Percentiles rank a stretch among this genome's conserved stretches.
Evolutionary conservation across 2,329 filamentous ascomycete genomes (phyloP).

Genomic region (Pseudodiploospora longispora): DNA sequence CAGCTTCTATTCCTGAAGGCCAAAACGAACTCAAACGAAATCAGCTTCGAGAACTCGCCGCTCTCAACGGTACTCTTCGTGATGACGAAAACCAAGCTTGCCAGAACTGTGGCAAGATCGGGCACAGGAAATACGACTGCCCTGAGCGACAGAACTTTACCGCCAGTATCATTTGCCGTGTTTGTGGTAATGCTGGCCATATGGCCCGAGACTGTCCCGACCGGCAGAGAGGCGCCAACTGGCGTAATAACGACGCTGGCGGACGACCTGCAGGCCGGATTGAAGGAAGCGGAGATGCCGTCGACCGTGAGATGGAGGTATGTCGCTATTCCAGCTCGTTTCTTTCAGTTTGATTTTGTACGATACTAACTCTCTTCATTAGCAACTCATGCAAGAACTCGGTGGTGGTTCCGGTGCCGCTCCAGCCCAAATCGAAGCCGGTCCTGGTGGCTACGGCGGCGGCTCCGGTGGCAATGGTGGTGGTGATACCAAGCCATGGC

Average conservation of each 20-base stretch:
- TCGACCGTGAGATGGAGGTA: constrained; percentile 93
- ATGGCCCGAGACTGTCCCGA: constrained; percentile 98
- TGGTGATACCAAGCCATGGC: constrained; percentile 73
- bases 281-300: constrained; percentile 65
- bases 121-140: constrained; percentile 97
- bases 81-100: constrained; percentile 99
- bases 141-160: constrained; percentile 97
- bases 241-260: constrained; percentile 68
- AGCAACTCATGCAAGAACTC: constrained; percentile 98
- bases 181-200: constrained; percentile 95
- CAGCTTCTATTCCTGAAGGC: constrained; percentile 94
- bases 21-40: constrained; percentile 99
- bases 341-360: constrained; percentile 1
- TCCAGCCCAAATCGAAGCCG: constrained; percentile 79
- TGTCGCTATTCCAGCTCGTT: constrained; percentile 22
- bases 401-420: constrained; percentile 62
- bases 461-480: constrained; percentile 14
- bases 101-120: constrained; percentile 98
- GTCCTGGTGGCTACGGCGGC: constrained; percentile 52
- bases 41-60: constrained; percentile 93
- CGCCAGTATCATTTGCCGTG: constrained; percentile 97
- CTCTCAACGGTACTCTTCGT: constrained; percentile 96
- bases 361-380: constrained; percentile 30
- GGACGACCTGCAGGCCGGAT: constrained; percentile 55
- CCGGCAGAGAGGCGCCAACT: constrained; percentile 79